A percentile compares a stretch with the other conserved stretches of the same genome.
Evolutionary conservation across 1,139 yeast species (phyloP).

Genomic region (Ogataea hybrid): DNA sequence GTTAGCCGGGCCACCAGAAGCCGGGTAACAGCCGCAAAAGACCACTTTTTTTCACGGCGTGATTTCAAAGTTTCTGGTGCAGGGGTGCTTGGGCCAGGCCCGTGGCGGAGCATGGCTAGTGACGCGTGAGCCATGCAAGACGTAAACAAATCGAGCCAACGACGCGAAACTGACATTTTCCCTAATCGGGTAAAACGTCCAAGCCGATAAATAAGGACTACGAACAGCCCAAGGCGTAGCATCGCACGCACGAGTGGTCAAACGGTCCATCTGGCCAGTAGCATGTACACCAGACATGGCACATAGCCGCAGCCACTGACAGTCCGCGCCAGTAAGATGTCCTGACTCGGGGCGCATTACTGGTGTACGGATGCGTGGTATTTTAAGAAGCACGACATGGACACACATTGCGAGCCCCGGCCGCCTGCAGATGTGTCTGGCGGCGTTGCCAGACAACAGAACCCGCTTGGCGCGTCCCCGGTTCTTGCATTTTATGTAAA

Average conservation of each 20-base stretch:
- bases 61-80: neutral
- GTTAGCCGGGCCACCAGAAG: neutral
- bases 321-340: too few relatives aligned
- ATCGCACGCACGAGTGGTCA: too few relatives aligned
- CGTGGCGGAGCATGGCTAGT: neutral
- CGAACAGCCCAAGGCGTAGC: too few relatives aligned
- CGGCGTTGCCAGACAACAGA: too few relatives aligned
- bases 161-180: slow-evolving; percentile 9
- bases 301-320: too few relatives aligned
- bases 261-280: too few relatives aligned
- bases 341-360: neutral
- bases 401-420: neutral
- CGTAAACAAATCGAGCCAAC: slow-evolving; percentile 8
- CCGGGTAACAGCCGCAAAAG: neutral
- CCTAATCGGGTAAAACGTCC: slow-evolving; percentile 5
- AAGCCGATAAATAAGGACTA: neutral
- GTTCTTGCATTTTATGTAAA: neutral
- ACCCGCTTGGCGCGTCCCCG: too few relatives aligned
- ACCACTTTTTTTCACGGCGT: too few relatives aligned
- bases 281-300: too few relatives aligned
- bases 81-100: neutral
- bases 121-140: slow-evolving; percentile 10
- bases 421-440: neutral
- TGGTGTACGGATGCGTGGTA: slow-evolving; percentile 3
- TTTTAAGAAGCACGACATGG: neutral